These are phyloP conservation scores for Hordeum pubiflorum DNA, from an alignment of 202 grass and related monocot species.

Conservation along the genomic window DNA sequence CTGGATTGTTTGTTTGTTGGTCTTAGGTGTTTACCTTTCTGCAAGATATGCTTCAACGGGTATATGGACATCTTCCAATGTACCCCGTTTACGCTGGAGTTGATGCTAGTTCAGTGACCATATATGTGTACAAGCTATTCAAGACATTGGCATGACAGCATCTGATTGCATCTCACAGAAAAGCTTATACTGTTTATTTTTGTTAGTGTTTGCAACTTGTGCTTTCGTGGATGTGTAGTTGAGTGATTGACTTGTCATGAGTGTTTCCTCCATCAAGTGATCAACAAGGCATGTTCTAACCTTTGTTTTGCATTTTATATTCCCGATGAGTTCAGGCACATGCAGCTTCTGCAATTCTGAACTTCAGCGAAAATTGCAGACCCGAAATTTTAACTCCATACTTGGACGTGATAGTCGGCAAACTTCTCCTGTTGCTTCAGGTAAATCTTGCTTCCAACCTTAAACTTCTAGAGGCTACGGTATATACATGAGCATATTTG, in stretches of 20 bases:
- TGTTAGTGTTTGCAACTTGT: neutral
- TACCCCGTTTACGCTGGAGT: neutral
- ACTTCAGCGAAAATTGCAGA: constrained; percentile 81
- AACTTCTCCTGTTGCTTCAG: constrained; percentile 67
- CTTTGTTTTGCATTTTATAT: constrained; percentile 4
- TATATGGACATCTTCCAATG: neutral
- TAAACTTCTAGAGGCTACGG: neutral
- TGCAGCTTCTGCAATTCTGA: constrained; percentile 66
- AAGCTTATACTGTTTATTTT: neutral
- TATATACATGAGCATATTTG: constrained; percentile 3
- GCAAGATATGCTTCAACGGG: neutral
- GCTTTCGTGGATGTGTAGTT: neutral
- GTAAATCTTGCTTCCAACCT: constrained; percentile 34
- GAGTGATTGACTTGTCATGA: constrained; percentile 12
- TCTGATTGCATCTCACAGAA: constrained; percentile 3
- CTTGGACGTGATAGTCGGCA: constrained; percentile 59
- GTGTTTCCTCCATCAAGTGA: constrained; percentile 1
- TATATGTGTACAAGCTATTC: neutral
- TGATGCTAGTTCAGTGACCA: constrained; percentile 4
- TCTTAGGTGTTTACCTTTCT: neutral
- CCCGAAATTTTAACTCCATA: constrained; percentile 66
- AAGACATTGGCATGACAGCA: neutral
- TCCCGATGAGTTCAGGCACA: constrained; percentile 41
- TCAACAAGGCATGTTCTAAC: constrained; percentile 18
- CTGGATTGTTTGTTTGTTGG: neutral